Base-by-base conservation (phyloP, 1,139 yeast genomes). In the Yamadazyma trypodendri region DNA sequence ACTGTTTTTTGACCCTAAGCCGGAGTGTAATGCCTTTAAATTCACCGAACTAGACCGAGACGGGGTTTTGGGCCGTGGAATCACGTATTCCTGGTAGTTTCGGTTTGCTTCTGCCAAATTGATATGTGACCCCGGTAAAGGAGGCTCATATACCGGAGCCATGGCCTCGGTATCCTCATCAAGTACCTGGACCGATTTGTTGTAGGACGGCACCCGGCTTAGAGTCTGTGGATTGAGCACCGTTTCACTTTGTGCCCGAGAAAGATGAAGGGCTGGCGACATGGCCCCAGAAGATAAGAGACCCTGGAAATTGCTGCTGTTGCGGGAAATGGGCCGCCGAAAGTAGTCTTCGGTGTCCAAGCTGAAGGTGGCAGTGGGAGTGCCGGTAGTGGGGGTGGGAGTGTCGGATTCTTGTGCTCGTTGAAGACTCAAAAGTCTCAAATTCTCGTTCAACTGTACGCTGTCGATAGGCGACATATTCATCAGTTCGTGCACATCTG, bases 161-260 rank as follows among this genome's bases (percentile, higher is more conserved):
- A 81, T 60, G 32, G 72, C 74, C 18, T 38, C 41, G 9, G 35
- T 12, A 30, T 73, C 77, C 29, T 68, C 77, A 4, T 65, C 76
- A 7, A 64, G 58, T 3, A 61, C 59, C 48, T 70, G 72, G 56
- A 82, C 63, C 0, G 97, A 97, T 32, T 87, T 82, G 8, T 75
- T 74, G 58, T 90, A 90, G 0, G 95, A 79, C 0, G 97, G 97
- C 3, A 89, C 95, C 40, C 78, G 65, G 12, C 83, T 79, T 47
- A 89, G 55, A 12, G 48, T 53, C 6, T 38, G 36, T 5, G 52
- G 35, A 20, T 40, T 43, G 6, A 47, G 24, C 1, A 38, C 38
- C 23, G 45, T 36, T 25, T 63, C 72, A 0, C 89, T 81, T 32
- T 72, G 73, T 1, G 68, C 78, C 38, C 90, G 65, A 1, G 89